Percentiles rank a stretch among this genome's conserved stretches.
phyloP scores from a whole-genome alignment of 1,284 basidiomycete genomes.

The Mycena citricolor region DNA sequence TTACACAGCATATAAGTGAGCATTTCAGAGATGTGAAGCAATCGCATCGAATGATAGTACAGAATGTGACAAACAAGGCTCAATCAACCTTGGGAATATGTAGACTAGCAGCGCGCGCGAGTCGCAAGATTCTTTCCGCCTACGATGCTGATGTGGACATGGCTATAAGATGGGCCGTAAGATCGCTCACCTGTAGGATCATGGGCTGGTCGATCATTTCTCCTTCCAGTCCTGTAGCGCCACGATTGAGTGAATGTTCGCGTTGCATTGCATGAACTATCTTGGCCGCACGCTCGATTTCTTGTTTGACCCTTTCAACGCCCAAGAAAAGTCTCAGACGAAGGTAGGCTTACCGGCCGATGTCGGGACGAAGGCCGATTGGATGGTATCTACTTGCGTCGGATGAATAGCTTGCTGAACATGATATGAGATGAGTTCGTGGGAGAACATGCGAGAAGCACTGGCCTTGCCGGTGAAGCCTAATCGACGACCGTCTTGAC shows the following conservation, averaged over 20 bases:
- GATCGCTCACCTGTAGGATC: constrained; percentile 69
- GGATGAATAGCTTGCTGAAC: constrained; percentile 93
- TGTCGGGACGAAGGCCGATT: constrained; percentile 78
- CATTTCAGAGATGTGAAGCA: too few species aligned
- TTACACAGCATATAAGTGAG: too few species aligned
- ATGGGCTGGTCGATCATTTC: constrained; percentile 95
- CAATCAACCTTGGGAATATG: constrained; percentile 54
- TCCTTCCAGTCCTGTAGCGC: constrained; percentile 56
- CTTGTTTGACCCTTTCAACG: constrained; percentile 38
- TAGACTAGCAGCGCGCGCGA: constrained; percentile 66
- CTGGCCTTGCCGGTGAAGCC: constrained; percentile 86
- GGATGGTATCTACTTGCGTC: constrained; percentile 77
- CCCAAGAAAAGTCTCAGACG: background rate
- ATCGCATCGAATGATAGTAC: too few species aligned
- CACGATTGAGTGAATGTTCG: constrained; percentile 42
- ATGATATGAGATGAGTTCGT: background rate
- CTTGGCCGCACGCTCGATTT: constrained; percentile 75
- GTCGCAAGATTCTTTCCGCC: constrained; percentile 66
- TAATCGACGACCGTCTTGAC: constrained; percentile 71
- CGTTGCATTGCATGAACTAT: constrained; percentile 70
- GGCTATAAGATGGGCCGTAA: too few species aligned
- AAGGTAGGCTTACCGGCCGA: constrained; percentile 51
- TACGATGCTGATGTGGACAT: constrained; percentile 36
- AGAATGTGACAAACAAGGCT: too few species aligned
- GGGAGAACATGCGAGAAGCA: background rate